Evolutionary conservation across 352 stramenopile genomes (phyloP).

Genomic region (Stephanocyclus meneghinianus): DNA sequence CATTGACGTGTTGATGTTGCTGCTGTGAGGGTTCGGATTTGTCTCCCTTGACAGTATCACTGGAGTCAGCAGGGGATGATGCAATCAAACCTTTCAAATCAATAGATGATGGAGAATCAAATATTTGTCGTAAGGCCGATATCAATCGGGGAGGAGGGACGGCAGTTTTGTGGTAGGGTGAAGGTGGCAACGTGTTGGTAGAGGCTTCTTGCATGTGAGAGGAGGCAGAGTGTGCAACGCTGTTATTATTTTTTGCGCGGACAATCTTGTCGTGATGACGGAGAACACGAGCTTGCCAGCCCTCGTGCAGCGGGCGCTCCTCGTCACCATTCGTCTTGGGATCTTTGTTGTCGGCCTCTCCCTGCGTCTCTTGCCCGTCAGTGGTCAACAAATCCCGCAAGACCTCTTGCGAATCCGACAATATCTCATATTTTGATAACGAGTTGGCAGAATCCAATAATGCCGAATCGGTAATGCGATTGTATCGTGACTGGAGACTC

Average conservation of each 20-base stretch:
- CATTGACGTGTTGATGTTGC: slow-evolving; percentile 11
- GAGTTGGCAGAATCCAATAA: slow-evolving; percentile 70
- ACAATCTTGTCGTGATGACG: slow-evolving; percentile 75
- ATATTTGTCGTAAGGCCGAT: slow-evolving; percentile 56
- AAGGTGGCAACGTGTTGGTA: not conserved
- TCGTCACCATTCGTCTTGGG: not conserved
- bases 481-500: slow-evolving; percentile 57
- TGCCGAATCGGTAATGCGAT: slow-evolving; percentile 66
- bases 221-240: not conserved
- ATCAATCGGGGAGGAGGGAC: slow-evolving; percentile 62
- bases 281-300: slow-evolving; percentile 46
- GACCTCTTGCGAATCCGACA: slow-evolving; percentile 19
- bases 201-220: not conserved
- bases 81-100: slow-evolving; percentile 34
- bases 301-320: slow-evolving; percentile 7
- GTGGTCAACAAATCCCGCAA: slow-evolving; percentile 26
- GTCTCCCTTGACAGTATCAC: not conserved
- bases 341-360: not conserved
- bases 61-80: not conserved
- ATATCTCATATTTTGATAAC: slow-evolving; percentile 68
- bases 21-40: not conserved
- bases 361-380: not conserved
- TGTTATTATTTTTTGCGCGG: slow-evolving; percentile 45
- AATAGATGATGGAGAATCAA: slow-evolving; percentile 25
- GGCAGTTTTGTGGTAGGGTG: not conserved